Evolutionary conservation across 1,284 basidiomycete genomes (phyloP).

Genomic region (Apiotrichum brassicae): DNA sequence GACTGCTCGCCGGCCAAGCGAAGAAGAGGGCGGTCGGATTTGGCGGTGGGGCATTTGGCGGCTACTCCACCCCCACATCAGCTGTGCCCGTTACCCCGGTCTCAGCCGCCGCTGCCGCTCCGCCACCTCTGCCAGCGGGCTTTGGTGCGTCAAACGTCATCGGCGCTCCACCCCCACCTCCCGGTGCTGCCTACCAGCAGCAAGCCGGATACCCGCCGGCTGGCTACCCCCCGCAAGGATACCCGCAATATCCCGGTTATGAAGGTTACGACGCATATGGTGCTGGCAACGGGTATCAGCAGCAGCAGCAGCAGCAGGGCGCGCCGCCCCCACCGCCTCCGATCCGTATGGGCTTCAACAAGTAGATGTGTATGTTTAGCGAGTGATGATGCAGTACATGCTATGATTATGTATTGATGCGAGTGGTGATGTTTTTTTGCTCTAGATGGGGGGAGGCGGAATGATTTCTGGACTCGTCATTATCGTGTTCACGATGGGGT

Average conservation of each 20-base stretch:
- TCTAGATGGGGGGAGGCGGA: constrained; percentile 6
- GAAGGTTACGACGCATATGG: constrained; percentile 7
- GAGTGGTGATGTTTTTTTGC: constrained; percentile 21
- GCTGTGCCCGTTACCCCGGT: constrained; percentile 45
- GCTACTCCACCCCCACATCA: constrained; percentile 22
- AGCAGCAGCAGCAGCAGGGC: constrained; percentile 12
- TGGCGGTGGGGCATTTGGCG: constrained; percentile 47
- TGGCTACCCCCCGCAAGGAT: constrained; percentile 12
- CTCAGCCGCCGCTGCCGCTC: constrained; percentile 3
- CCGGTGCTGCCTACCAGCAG: constrained; percentile 5
- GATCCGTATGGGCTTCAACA: constrained; percentile 40
- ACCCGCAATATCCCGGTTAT: constrained; percentile 12
- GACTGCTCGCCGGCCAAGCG: constrained; percentile 88
- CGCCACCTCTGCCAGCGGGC: constrained; percentile 42
- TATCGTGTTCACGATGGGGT: constrained; percentile 18
- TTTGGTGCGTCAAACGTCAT: constrained; percentile 38
- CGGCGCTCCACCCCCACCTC: constrained; percentile 16
- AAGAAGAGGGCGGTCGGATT: constrained; percentile 48
- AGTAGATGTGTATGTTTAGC: constrained; percentile 5
- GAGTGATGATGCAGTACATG: constrained; percentile 5
- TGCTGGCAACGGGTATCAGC: constrained; percentile 17
- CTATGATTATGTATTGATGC: constrained; percentile 2
- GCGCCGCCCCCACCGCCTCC: constrained; percentile 36
- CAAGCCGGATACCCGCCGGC: constrained; percentile 20
- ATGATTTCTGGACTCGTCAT: not conserved